A percentile compares a stretch with the other conserved stretches of the same genome.
phyloP scores from a whole-genome alignment of 768 basidiomycete genomes.

The Tricholoma furcatifolium region DNA sequence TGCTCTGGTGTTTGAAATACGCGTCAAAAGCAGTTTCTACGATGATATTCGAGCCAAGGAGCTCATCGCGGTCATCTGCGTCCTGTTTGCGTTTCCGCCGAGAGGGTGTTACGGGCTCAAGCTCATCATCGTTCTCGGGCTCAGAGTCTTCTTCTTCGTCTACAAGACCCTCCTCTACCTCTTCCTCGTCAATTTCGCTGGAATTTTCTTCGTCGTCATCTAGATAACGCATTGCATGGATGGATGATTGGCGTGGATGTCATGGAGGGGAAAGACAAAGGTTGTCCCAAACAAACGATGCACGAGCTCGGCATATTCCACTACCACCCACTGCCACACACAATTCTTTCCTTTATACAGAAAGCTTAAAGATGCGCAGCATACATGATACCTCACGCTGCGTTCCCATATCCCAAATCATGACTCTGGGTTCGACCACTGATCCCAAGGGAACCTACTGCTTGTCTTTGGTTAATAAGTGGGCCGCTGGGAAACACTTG shows the following conservation, averaged over 20 bases:
- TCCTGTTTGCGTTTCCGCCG: conserved; percentile 12
- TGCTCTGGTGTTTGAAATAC: conserved; percentile 70
- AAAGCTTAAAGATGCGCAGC: neutral
- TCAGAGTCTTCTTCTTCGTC: conserved; percentile 18
- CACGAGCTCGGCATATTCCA: neutral
- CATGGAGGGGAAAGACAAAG: neutral
- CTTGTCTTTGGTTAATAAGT: too few relatives aligned
- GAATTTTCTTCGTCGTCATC: conserved; percentile 9
- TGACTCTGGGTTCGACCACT: too few relatives aligned
- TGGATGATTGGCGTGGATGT: too few relatives aligned
- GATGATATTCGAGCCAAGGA: conserved; percentile 34
- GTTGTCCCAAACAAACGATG: neutral
- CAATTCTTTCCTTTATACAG: neutral
- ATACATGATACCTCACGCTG: neutral
- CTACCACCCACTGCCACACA: neutral
- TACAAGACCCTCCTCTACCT: conserved; percentile 11
- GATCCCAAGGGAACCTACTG: too few relatives aligned
- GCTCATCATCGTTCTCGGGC: neutral
- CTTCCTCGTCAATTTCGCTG: conserved; percentile 15
- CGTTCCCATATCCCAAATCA: too few relatives aligned
- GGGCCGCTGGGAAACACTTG: too few relatives aligned
- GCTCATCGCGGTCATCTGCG: conserved; percentile 9
- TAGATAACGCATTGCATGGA: conserved; percentile 4
- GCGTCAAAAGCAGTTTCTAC: conserved; percentile 78
- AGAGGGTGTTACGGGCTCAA: conserved; percentile 4